A percentile compares a stretch with the other conserved stretches of the same genome.
Conservation (phyloP, 1,284 basidiomycete species). For the Cryptococcus sp. region DNA sequence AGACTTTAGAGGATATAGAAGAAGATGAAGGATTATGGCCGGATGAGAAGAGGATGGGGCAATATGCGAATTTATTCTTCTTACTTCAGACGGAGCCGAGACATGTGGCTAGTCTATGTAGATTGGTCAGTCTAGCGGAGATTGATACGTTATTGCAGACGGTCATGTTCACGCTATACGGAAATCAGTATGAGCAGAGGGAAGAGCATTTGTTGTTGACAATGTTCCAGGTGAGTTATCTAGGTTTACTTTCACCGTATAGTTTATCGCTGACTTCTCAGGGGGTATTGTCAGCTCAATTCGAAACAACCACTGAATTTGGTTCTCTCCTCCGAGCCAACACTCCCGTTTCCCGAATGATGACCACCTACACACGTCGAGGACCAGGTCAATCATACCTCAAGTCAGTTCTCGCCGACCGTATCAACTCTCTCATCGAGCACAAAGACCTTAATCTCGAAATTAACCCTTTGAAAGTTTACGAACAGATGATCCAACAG, state of each 20-base stretch:
- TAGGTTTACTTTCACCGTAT: too few relatives aligned
- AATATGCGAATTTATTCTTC: constrained; percentile 99
- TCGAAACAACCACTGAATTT: constrained; percentile 97
- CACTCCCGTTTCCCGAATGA: constrained; percentile 98
- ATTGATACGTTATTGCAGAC: constrained; percentile 99
- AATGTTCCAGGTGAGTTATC: constrained; percentile 71
- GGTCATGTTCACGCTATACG: constrained; percentile 99
- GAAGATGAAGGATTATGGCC: constrained; percentile 78
- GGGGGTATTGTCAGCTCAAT: constrained; percentile 95
- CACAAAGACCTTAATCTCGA: constrained; percentile 98
- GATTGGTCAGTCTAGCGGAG: constrained; percentile 92
- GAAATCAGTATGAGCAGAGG: constrained; percentile 97
- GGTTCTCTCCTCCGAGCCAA: constrained; percentile 95
- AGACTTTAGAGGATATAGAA: constrained; percentile 91
- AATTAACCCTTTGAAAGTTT: constrained; percentile 97
- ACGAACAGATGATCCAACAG: constrained; percentile 97
- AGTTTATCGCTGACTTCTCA: constrained; percentile 39
- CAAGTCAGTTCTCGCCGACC: constrained; percentile 90
- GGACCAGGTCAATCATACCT: constrained; percentile 97
- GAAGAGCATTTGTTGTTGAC: constrained; percentile 97
- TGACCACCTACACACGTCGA: constrained; percentile 98
- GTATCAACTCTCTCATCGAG: constrained; percentile 96
- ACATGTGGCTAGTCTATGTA: constrained; percentile 91
- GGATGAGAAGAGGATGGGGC: constrained; percentile 82
- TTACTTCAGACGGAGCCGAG: constrained; percentile 95